Conservation (phyloP, 345 rosid genomes). For the Cardamine resedifolia region DNA sequence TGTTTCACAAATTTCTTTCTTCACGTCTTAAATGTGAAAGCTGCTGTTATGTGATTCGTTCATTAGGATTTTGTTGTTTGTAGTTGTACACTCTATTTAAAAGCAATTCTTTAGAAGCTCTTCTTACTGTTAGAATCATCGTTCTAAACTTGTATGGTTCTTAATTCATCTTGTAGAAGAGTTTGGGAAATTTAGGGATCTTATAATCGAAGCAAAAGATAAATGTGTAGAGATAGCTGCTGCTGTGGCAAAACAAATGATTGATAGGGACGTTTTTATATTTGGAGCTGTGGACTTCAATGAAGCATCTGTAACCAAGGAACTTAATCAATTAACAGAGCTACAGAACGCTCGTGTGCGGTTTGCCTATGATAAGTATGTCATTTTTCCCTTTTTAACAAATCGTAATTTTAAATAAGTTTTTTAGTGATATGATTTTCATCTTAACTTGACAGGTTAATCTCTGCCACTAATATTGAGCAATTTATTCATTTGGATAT, state of each 20-base stretch:
- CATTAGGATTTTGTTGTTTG: not conserved
- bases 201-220: conserved; percentile 57
- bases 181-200: conserved; percentile 62
- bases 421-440: conserved; percentile 24
- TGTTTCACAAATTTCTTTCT: not conserved
- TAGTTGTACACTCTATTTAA: not conserved
- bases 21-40: not conserved
- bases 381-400: not conserved
- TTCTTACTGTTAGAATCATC: not conserved
- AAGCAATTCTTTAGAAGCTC: not conserved
- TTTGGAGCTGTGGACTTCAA: conserved; percentile 61
- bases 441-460: conserved; percentile 49
- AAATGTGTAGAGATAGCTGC: conserved; percentile 49
- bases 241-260: conserved; percentile 61
- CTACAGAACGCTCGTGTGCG: conserved; percentile 60
- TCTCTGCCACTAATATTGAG: conserved; percentile 52
- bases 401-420: not conserved
- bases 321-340: conserved; percentile 49
- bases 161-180: conserved; percentile 61
- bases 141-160: not conserved
- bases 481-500: conserved; percentile 70
- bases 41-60: conserved; percentile 12
- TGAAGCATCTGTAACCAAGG: conserved; percentile 47
- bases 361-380: conserved; percentile 64
- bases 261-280: conserved; percentile 61